Evolutionary conservation across 1,284 basidiomycete species (phyloP), one percentile per base, ranked within the genome.

Genomic region (Ceratobasidium sp.): DNA sequence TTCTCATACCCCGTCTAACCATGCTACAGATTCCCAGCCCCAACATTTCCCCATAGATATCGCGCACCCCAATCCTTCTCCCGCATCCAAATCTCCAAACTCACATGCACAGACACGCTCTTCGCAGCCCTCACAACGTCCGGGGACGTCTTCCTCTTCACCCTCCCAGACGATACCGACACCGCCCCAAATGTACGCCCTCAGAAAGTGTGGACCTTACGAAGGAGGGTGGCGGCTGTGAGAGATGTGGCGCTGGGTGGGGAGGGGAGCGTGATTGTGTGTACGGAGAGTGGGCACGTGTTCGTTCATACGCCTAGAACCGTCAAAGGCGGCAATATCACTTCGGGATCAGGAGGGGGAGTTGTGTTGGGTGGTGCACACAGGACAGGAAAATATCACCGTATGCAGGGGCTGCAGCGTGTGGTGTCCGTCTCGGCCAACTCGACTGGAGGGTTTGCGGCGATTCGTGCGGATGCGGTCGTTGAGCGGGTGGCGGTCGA

Each of bases 221-320:
- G 67, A n/a, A 50, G 57, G 54, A 28, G 63, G 6, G 54, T 67
- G 18, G 35, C 55, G 18, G 64, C 64, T 2, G 58, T 79, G 18
- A 79, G 91, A 86, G 96, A 98, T 79, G 91, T 97, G 8, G 96
- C 94, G 0, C 85, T 98, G 23, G 95, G 96, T 16, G 84, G 89
- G 0, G 95, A 98, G 76, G 95, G 96, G 1, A 89, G 92, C 7
- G 88, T 98, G 77, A 91, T 98, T 78, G 87, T 98, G 50, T 98
- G 95, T 82, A 98, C 97, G 0, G 90, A 92, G 76, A 96, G 96
- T 0, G 97, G 97, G 0, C 96, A 98, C 77, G 96, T 98, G 35
- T 98, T 94, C 78, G 87, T 96, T 26, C 89, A 94, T 30, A 87
- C 89, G 21, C 87, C 93, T 21, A 78, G 75, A 69, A 75, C 50